phyloP scores from a whole-genome alignment of 1,139 yeast species.

The Diutina sp. region DNA sequence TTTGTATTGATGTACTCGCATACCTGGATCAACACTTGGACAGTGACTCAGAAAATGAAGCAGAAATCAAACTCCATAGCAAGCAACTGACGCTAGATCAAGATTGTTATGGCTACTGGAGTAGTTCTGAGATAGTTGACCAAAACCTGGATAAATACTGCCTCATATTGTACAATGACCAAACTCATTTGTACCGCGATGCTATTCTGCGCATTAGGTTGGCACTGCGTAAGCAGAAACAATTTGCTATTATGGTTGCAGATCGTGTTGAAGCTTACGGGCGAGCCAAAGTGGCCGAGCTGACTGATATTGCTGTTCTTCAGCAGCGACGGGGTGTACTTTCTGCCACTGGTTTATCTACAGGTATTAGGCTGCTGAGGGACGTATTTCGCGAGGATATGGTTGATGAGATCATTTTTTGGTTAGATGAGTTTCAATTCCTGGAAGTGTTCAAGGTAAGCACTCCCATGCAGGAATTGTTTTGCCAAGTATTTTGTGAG shows the following conservation, averaged over 20 bases:
- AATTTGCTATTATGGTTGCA: slow-evolving; percentile 67
- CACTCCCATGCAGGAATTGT: slow-evolving; percentile 31
- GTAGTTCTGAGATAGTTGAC: slow-evolving; percentile 22
- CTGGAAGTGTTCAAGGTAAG: slow-evolving; percentile 43
- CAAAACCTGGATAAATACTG: slow-evolving; percentile 34
- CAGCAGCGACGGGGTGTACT: slow-evolving; percentile 41
- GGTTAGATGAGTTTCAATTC: slow-evolving; percentile 51
- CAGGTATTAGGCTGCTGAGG: slow-evolving; percentile 53
- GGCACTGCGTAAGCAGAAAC: slow-evolving; percentile 53
- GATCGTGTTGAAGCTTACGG: slow-evolving; percentile 53
- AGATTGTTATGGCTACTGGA: slow-evolving; percentile 15
- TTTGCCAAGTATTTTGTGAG: slow-evolving; percentile 40
- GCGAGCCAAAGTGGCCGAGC: slow-evolving; percentile 52
- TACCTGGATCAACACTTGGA: neutral
- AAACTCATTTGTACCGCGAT: slow-evolving; percentile 60
- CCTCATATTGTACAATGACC: slow-evolving; percentile 65
- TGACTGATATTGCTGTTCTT: slow-evolving; percentile 37
- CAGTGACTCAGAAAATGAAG: neutral
- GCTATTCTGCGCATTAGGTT: slow-evolving; percentile 53
- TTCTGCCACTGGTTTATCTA: slow-evolving; percentile 48
- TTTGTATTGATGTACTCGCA: slow-evolving; percentile 55
- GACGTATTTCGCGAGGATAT: slow-evolving; percentile 74
- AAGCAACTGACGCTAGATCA: slow-evolving; percentile 14
- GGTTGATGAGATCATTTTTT: slow-evolving; percentile 56
- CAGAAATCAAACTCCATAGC: neutral